Evolutionary conservation across 495 filamentous ascomycete species (phyloP).

Genomic region (Tuber borchii): DNA sequence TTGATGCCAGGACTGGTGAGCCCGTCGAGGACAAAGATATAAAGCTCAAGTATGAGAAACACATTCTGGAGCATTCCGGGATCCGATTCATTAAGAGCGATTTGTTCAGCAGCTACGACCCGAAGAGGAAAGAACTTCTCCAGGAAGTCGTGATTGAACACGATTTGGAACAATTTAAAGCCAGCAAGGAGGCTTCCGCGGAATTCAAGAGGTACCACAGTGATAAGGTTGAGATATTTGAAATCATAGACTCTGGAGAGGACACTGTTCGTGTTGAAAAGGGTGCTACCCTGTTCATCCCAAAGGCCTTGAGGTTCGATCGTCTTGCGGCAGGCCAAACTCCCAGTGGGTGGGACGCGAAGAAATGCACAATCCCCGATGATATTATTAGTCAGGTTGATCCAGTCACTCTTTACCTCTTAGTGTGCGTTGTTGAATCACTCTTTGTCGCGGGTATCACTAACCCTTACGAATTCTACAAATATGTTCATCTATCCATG

Average conservation of each 20-base stretch:
- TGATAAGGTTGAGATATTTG: constrained; percentile 95
- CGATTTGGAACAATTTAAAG: constrained; percentile 92
- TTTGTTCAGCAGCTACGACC: constrained; percentile 94
- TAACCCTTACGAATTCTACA: constrained; percentile 99
- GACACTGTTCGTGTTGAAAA: constrained; percentile 90
- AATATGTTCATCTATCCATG: constrained; percentile 96
- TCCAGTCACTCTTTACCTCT: constrained; percentile 86
- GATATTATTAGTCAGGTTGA: constrained; percentile 98
- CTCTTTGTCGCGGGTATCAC: constrained; percentile 90
- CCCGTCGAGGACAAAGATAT: constrained; percentile 97
- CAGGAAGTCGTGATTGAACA: constrained; percentile 97
- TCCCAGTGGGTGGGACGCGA: constrained; percentile 93
- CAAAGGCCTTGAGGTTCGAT: constrained; percentile 94
- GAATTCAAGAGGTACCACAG: constrained; percentile 96
- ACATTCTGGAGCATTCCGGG: constrained; percentile 91
- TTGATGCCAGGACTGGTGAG: constrained; percentile 86
- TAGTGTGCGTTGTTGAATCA: constrained; percentile 86
- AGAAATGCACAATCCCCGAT: constrained; percentile 89
- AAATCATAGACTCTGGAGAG: constrained; percentile 85
- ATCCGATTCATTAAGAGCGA: constrained; percentile 99
- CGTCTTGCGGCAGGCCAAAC: constrained; percentile 94
- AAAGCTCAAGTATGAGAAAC: constrained; percentile 92
- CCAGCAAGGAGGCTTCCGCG: constrained; percentile 92
- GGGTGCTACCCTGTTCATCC: constrained; percentile 86
- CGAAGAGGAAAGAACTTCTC: constrained; percentile 94